Percentiles rank a stretch among this genome's conserved stretches.
Evolutionary conservation across 805 yeast species (phyloP).

Genomic region (Tetrapisispora phaffii): DNA sequence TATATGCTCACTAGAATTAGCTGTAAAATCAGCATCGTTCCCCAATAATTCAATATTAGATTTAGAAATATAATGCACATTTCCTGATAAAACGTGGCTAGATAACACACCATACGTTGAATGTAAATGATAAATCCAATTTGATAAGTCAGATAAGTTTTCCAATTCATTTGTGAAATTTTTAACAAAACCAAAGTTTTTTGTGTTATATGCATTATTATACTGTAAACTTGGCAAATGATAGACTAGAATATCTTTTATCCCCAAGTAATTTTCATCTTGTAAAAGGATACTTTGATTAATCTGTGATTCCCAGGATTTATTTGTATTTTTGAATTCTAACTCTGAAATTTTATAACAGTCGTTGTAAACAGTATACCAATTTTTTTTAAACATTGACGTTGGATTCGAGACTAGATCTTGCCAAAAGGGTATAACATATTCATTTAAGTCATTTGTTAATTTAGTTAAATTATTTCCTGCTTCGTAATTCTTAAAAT

Average conservation of each 20-base stretch:
- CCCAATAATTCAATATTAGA: not conserved
- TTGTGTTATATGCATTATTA: constrained; percentile 4
- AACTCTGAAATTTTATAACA: constrained; percentile 21
- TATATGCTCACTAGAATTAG: not conserved
- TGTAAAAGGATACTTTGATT: constrained; percentile 20
- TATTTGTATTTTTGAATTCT: constrained; percentile 4
- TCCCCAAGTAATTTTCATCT: constrained; percentile 22
- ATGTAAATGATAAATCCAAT: constrained; percentile 27
- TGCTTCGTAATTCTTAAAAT: constrained; percentile 13
- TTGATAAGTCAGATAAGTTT: constrained; percentile 20
- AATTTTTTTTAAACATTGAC: constrained; percentile 15
- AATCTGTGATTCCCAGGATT: constrained; percentile 24
- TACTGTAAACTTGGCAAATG: constrained; percentile 16
- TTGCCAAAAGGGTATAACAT: constrained; percentile 25
- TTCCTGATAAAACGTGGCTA: constrained; percentile 14
- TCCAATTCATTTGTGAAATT: constrained; percentile 20
- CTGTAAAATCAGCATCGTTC: not conserved
- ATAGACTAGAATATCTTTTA: constrained; percentile 25
- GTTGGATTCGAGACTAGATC: constrained; percentile 20
- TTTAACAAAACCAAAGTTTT: constrained; percentile 22
- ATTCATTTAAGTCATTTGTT: constrained; percentile 24
- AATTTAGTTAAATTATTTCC: constrained; percentile 11
- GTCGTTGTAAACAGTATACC: constrained; percentile 17
- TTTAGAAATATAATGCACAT: constrained; percentile 14
- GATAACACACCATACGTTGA: constrained; percentile 21